A percentile compares a stretch with the other conserved stretches of the same genome.
Evolutionary conservation across 495 filamentous ascomycete genomes (phyloP).

Genomic region (Letharia columbiana): DNA sequence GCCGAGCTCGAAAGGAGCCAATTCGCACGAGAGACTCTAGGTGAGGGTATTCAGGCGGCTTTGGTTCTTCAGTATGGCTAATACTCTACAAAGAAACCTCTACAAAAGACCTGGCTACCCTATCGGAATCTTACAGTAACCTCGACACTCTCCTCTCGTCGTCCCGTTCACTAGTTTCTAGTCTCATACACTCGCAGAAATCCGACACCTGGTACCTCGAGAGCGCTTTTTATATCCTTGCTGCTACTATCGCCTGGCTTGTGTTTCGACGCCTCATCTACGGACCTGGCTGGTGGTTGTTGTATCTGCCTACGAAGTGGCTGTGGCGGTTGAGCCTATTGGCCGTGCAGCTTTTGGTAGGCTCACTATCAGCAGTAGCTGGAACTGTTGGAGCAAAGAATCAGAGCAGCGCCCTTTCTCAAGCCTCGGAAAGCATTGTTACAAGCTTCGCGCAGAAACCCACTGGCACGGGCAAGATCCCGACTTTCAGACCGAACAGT

Average conservation of each 20-base stretch:
- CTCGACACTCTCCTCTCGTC: conserved; percentile 68
- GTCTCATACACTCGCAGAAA: conserved; percentile 77
- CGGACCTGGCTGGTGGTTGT: conserved; percentile 81
- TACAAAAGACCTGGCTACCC: conserved; percentile 66
- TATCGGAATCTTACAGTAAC: conserved; percentile 68
- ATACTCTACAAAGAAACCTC: conserved; percentile 45
- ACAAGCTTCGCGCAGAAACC: conserved; percentile 34
- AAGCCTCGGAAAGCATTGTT: conserved; percentile 33
- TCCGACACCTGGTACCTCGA: conserved; percentile 95
- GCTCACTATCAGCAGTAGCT: conserved; percentile 35
- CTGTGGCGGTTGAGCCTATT: conserved; percentile 43
- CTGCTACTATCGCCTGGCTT: conserved; percentile 73
- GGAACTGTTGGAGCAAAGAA: conserved; percentile 32
- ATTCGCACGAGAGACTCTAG: conserved; percentile 79
- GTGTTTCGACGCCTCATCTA: conserved; percentile 76
- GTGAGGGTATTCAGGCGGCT: conserved; percentile 26
- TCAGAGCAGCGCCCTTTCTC: conserved; percentile 25
- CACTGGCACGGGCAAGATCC: conserved; percentile 31
- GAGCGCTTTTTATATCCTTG: conserved; percentile 72
- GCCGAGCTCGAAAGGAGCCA: conserved; percentile 71
- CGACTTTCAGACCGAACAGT: conserved; percentile 24
- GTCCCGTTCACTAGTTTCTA: conserved; percentile 64
- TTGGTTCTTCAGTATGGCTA: background rate
- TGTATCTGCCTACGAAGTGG: conserved; percentile 71
- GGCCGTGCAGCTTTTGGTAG: conserved; percentile 25